These are phyloP conservation scores for Xylaria hypoxylon DNA, from an alignment of 2,329 filamentous ascomycete genomes.

Conservation along the genomic window DNA sequence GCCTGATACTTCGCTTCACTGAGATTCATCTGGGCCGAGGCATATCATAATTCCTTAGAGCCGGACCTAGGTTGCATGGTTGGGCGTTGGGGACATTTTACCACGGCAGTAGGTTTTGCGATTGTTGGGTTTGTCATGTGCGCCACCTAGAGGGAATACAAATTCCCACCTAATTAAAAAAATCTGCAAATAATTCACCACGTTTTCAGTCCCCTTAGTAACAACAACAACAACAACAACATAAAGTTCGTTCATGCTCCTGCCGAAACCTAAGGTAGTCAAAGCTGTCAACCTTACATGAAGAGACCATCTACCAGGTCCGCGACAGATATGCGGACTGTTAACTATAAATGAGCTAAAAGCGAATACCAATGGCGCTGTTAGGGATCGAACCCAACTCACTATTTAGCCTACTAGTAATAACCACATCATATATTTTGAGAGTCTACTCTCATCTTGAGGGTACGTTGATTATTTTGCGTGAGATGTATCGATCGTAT, in stretches of 20 bases:
- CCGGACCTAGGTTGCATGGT: slow-evolving; percentile 38
- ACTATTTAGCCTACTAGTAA: too few relatives aligned
- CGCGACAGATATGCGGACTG: too few relatives aligned
- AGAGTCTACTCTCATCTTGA: too few relatives aligned
- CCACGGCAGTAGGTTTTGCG: slow-evolving; percentile 23
- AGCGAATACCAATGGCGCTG: too few relatives aligned
- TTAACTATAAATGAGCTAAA: too few relatives aligned
- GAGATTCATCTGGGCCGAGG: slow-evolving; percentile 29
- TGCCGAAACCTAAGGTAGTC: too few relatives aligned
- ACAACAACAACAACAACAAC: not conserved
- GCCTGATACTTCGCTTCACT: slow-evolving; percentile 24
- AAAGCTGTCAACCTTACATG: too few relatives aligned
- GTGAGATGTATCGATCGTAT: too few relatives aligned
- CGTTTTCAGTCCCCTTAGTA: not conserved
- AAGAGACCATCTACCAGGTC: too few relatives aligned
- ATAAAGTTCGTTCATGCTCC: not conserved
- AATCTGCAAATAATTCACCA: slow-evolving; percentile 28
- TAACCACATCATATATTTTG: too few relatives aligned
- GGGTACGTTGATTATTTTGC: too few relatives aligned
- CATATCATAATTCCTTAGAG: slow-evolving; percentile 32
- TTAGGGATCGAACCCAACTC: too few relatives aligned
- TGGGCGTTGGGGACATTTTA: slow-evolving; percentile 36
- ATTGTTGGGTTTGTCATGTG: slow-evolving; percentile 33
- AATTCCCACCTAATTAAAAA: slow-evolving; percentile 35
- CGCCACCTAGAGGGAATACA: slow-evolving; percentile 33